These are phyloP conservation scores for Aspergillus diversus DNA, from an alignment of 495 filamentous ascomycete species.

Conservation along the genomic window DNA sequence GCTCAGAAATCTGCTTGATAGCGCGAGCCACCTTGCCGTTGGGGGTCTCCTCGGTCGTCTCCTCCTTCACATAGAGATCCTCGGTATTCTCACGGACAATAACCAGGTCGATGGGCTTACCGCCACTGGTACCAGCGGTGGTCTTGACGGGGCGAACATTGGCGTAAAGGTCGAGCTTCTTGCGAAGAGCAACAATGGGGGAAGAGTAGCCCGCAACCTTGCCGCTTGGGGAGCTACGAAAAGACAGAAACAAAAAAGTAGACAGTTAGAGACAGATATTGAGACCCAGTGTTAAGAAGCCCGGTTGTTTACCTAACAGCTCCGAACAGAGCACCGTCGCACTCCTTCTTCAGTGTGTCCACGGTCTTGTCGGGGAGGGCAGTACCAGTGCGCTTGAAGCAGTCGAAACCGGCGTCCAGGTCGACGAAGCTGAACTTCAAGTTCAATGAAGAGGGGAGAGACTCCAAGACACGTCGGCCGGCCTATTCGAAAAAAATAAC, in stretches of 20 bases:
- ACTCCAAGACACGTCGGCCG: conserved; percentile 85
- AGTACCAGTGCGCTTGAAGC: conserved; percentile 83
- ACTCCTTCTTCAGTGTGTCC: conserved; percentile 79
- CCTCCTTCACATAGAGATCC: conserved; percentile 98
- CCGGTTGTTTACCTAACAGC: conserved; percentile 69
- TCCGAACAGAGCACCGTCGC: conserved; percentile 95
- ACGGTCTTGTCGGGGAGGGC: conserved; percentile 92
- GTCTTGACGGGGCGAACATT: conserved; percentile 97
- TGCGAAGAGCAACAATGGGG: conserved; percentile 95
- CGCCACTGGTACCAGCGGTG: conserved; percentile 55
- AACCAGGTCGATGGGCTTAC: conserved; percentile 84
- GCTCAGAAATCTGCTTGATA: conserved; percentile 93
- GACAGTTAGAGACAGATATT: not conserved
- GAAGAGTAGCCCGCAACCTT: conserved; percentile 94
- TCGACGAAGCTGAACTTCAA: conserved; percentile 93
- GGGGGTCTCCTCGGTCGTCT: conserved; percentile 73
- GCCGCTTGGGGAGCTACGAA: conserved; percentile 71
- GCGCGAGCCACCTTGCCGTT: conserved; percentile 89
- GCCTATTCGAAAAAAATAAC: conserved; percentile 50
- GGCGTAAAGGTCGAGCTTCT: conserved; percentile 92
- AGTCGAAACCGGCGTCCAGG: conserved; percentile 89
- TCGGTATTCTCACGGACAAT: conserved; percentile 99
- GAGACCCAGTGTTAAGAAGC: not conserved
- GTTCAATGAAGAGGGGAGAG: conserved; percentile 77
- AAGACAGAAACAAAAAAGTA: not conserved